Percentiles rank a stretch among this genome's conserved stretches.
These are phyloP conservation scores for Rossbeevera mucosa DNA, from an alignment of 768 basidiomycete species.

Conservation along the genomic window DNA sequence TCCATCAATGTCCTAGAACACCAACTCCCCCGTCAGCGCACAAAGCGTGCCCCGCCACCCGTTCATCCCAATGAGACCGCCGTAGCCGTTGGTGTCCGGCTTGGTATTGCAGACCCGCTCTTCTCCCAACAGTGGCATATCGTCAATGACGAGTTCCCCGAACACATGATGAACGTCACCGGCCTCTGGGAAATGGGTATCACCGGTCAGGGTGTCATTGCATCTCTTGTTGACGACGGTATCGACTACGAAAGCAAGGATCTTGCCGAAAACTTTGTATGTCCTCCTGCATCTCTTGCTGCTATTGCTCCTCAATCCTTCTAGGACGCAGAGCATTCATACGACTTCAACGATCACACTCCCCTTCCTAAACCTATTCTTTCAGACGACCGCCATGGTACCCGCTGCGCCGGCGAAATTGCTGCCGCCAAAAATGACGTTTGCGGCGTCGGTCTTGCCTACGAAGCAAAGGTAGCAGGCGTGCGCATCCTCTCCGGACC, in stretches of 20 bases:
- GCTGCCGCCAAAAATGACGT: slow-evolving; percentile 89
- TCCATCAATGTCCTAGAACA: slow-evolving; percentile 58
- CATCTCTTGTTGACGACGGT: slow-evolving; percentile 93
- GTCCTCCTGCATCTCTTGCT: slow-evolving; percentile 28
- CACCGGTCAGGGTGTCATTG: slow-evolving; percentile 80
- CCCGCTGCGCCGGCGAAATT: slow-evolving; percentile 95
- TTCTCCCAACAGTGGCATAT: slow-evolving; percentile 92
- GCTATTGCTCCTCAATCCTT: not conserved
- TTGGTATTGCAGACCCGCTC: slow-evolving; percentile 76
- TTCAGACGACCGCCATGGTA: slow-evolving; percentile 93
- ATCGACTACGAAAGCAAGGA: slow-evolving; percentile 87
- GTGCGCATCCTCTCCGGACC: slow-evolving; percentile 93
- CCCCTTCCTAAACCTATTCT: slow-evolving; percentile 82
- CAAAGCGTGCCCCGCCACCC: slow-evolving; percentile 71
- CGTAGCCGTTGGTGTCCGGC: slow-evolving; percentile 47
- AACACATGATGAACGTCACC: slow-evolving; percentile 91
- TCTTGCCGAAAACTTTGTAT: slow-evolving; percentile 86
- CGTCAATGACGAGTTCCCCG: slow-evolving; percentile 77
- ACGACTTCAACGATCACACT: slow-evolving; percentile 95
- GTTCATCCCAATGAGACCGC: slow-evolving; percentile 36
- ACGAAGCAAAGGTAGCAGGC: slow-evolving; percentile 86
- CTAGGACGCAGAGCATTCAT: slow-evolving; percentile 82
- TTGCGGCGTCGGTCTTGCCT: slow-evolving; percentile 93
- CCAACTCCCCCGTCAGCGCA: slow-evolving; percentile 63
- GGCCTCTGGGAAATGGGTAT: slow-evolving; percentile 88